These are phyloP conservation scores for Penicillium griseofulvum DNA, from an alignment of 2,329 filamentous ascomycete genomes.

Conservation along the genomic window DNA sequence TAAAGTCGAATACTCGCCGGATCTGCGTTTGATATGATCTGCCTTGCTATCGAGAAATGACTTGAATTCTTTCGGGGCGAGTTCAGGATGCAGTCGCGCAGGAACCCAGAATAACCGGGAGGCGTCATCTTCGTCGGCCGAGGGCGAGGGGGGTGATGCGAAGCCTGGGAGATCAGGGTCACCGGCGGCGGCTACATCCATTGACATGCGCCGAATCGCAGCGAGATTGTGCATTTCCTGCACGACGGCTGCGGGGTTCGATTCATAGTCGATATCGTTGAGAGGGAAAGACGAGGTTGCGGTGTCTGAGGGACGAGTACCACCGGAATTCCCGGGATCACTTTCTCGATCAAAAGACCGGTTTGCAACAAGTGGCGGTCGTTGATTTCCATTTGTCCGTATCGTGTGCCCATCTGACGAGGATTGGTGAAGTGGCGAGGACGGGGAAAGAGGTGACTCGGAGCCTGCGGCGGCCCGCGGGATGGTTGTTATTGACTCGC, in stretches of 20 bases:
- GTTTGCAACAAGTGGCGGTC: slow-evolving; percentile 21
- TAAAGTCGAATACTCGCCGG: slow-evolving; percentile 64
- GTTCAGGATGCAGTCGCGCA: slow-evolving; percentile 86
- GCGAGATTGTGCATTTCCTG: slow-evolving; percentile 91
- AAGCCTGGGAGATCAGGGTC: slow-evolving; percentile 55
- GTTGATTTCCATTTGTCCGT: slow-evolving; percentile 35
- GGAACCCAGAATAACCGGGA: slow-evolving; percentile 94
- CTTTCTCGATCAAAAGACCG: slow-evolving; percentile 43
- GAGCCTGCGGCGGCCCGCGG: slow-evolving; percentile 30
- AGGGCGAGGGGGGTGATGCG: slow-evolving; percentile 43
- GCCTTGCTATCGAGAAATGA: slow-evolving; percentile 92
- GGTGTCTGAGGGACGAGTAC: slow-evolving; percentile 55
- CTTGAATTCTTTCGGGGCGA: slow-evolving; percentile 95
- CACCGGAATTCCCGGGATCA: slow-evolving; percentile 54
- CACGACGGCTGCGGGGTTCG: slow-evolving; percentile 81
- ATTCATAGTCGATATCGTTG: slow-evolving; percentile 85
- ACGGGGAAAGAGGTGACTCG: slow-evolving; percentile 28
- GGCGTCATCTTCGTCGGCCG: slow-evolving; percentile 74
- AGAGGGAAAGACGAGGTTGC: slow-evolving; percentile 66
- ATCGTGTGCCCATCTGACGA: slow-evolving; percentile 31
- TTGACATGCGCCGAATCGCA: slow-evolving; percentile 86
- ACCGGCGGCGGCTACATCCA: slow-evolving; percentile 72
- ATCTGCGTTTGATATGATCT: slow-evolving; percentile 81
- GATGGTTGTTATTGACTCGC: slow-evolving; percentile 45
- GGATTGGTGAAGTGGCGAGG: slow-evolving; percentile 33